Base-by-base conservation (phyloP, 2,329 filamentous ascomycete species). In the Trichoderma endophyticum region DNA sequence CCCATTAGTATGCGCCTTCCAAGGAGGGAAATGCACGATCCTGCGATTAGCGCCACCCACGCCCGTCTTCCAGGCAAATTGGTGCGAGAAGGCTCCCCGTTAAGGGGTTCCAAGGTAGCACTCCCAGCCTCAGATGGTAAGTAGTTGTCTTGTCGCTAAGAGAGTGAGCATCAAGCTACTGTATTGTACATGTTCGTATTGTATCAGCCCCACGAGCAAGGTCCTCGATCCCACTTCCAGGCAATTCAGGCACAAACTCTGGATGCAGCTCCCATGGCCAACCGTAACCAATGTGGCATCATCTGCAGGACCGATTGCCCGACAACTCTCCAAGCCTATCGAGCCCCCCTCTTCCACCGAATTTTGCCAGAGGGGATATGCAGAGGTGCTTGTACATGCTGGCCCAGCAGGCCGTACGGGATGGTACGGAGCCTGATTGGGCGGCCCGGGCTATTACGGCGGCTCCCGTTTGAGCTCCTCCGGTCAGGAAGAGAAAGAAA, bases 341-440 rank as follows among this genome's bases (percentile, higher is more conserved):
- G 30, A 26, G 30, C n/a, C 62, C 26, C 62, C 36, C 15, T 71
- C 51, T 67, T 34, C 63, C 61, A 71, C 70, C 70, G 70, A 65
- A 34, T 21, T 71, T 21, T 60, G 61, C 70, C 62, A 51, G 14
- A 67, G 26, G 36, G 48, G 36, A 39, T 18, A 57, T 57, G 54
- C 30, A 36, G 34, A 56, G 57, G 18, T 60, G 26, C 15, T 60
- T 21, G 30, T 36, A 36, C 59, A 61, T 59, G n/a, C 34, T 60
- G 51, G 39, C 67, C 56, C 62, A 67, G 36, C 54, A 68, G 54
- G 54, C 28, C 24, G 48, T 57, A 60, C 34, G 70, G 70, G 32
- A 43, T 67, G 70, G 70, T 24, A 43, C 70, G 15, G 34, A 39
- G 61, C 62, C 39, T 71, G 70, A 71, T 71, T 71, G 70, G 70